phyloP scores from a whole-genome alignment of 495 filamentous ascomycete species.

The Penicillium lividum region DNA sequence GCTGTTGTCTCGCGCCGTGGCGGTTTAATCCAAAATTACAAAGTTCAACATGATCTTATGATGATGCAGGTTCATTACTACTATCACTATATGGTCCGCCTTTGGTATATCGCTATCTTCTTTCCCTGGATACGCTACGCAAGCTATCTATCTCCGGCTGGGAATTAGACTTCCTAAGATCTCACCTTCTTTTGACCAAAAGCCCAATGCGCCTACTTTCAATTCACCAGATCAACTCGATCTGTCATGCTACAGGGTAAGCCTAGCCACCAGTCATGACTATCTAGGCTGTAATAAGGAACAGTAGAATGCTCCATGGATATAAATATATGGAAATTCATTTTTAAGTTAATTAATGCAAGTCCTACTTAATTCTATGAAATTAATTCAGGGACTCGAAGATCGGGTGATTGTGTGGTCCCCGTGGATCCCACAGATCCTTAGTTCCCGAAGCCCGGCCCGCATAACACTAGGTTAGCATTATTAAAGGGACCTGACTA shows the following conservation, averaged over 20 bases:
- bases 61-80: constrained; percentile 22
- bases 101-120: background rate
- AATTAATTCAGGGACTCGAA: no score
- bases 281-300: background rate
- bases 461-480: constrained; percentile 23
- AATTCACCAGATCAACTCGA: background rate
- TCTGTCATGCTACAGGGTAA: background rate
- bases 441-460: constrained; percentile 17
- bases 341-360: no score
- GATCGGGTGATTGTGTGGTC: background rate
- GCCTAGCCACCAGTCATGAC: background rate
- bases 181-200: background rate
- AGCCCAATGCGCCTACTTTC: background rate
- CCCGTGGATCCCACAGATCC: background rate
- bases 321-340: background rate
- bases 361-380: no score
- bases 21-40: constrained; percentile 52
- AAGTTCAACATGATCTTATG: constrained; percentile 44
- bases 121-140: background rate
- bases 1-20: constrained; percentile 50
- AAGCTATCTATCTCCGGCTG: background rate
- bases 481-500: background rate
- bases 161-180: background rate
- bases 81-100: constrained; percentile 4
- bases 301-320: background rate